These are phyloP conservation scores for Cyberlindnera euphorbiiphila DNA, from an alignment of 805 yeast genomes.

Conservation along the genomic window DNA sequence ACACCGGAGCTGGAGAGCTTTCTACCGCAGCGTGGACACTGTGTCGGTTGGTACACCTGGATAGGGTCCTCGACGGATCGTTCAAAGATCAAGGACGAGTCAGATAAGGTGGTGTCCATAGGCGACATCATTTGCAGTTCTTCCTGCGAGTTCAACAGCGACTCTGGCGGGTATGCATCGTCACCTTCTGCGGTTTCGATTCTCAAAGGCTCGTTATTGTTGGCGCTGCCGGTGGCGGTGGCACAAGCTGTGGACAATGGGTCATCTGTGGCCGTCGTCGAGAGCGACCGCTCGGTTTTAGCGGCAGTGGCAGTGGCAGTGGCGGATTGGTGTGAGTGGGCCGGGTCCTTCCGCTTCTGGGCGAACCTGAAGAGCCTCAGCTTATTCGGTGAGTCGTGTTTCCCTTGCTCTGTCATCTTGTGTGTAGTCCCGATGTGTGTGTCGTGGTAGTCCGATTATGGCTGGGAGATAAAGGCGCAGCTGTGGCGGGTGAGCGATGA, in stretches of 20 bases:
- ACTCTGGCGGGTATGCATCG: slow-evolving; percentile 20
- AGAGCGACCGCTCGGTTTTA: slow-evolving; percentile 7
- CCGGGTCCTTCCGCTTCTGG: slow-evolving; percentile 10
- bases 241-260: slow-evolving; percentile 12
- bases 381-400: slow-evolving; percentile 8
- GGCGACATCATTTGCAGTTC: slow-evolving; percentile 10
- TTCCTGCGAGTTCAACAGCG: slow-evolving; percentile 9
- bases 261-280: slow-evolving; percentile 9
- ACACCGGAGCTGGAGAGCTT: slow-evolving; percentile 19
- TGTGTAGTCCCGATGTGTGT: neutral
- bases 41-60: slow-evolving; percentile 24
- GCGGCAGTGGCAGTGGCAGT: no score
- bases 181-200: slow-evolving; percentile 20
- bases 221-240: slow-evolving; percentile 5
- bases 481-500: no score
- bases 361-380: slow-evolving; percentile 16
- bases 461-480: no score
- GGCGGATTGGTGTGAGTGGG: neutral
- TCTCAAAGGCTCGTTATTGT: slow-evolving; percentile 2
- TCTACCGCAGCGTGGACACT: slow-evolving; percentile 27
- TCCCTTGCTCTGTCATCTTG: slow-evolving; percentile 2
- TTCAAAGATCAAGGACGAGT: slow-evolving; percentile 54
- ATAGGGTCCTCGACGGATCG: slow-evolving; percentile 61
- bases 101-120: slow-evolving; percentile 15
- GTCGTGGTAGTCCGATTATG: no score